Evolutionary conservation across 768 basidiomycete species (phyloP), one percentile per base, ranked within the genome.

Genomic region (Collybia mongolica): DNA sequence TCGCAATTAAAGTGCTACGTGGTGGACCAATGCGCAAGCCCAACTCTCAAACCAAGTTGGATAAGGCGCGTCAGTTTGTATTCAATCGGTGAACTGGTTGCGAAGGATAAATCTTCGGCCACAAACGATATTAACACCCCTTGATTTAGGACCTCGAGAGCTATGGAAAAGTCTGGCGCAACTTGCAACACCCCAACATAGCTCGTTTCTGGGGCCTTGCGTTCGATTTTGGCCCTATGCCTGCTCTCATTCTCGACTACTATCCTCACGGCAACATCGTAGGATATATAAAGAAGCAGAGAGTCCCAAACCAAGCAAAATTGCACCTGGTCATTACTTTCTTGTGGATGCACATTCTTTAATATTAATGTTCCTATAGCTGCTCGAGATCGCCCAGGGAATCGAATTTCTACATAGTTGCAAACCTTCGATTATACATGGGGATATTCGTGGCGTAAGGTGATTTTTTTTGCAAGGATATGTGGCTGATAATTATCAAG

Each of bases 391-490:
- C 11, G 32, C 32, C 32, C 32, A 32, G 14, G 32, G 32, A 6
- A 32, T 32, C 11, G 5, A 32, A 11, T 32, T 11, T 32, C 11
- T 32, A 32, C 32, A 32, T 12, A 32, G 9, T 9, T 14, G 32
- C 32, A 2, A 32, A 14, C 32, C 32, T 12, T 14, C 32, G 2
- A 32, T 32, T 9, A 12, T 32, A 7, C 65, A 67, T 53, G 67
- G 63, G 6, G 64, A 69, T 45, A 40, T 69, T 9, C 58, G 63
- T 22, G 57, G 57, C 4, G 63, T 61, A 29, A 46, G 55, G 38
- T 23, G 7, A 23, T 19, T 19, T 9, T 20, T 3, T n/a, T 4
- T 6, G 18, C 48, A 4, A 15, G n/a, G 42, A 26, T 35, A 43
- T 8, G n/a, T 8, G 17, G 8, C 38, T 35, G 2, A 32, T 14